Evolutionary conservation across 805 yeast species (phyloP).

Genomic region (Wickerhamiella bombiphila): DNA sequence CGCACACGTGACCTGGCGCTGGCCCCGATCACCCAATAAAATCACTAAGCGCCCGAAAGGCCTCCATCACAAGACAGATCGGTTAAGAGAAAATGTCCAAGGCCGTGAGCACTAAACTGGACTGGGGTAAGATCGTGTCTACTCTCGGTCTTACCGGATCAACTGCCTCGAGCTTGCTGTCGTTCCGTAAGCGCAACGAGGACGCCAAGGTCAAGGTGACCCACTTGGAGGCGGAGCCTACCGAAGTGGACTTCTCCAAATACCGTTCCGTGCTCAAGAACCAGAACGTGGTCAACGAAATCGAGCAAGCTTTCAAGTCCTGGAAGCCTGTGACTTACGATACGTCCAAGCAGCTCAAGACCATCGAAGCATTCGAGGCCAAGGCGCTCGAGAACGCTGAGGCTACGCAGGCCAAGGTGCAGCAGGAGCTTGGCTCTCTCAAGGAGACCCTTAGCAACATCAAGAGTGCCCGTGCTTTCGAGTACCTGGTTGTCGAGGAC

Average conservation of each 20-base stretch:
- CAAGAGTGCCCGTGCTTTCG: conserved; percentile 94
- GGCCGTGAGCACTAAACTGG: conserved; percentile 60
- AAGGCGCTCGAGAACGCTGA: conserved; percentile 93
- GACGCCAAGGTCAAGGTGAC: conserved; percentile 79
- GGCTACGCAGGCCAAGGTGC: conserved; percentile 78
- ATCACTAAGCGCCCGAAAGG: too few relatives aligned
- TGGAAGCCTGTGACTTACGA: conserved; percentile 81
- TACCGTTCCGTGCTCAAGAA: conserved; percentile 76
- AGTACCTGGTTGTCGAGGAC: conserved; percentile 90
- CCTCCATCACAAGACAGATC: too few relatives aligned
- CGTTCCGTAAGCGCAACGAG: conserved; percentile 96
- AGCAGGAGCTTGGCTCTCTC: conserved; percentile 71
- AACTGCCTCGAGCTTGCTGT: conserved; percentile 74
- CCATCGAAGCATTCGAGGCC: conserved; percentile 84
- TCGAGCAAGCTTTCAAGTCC: conserved; percentile 57
- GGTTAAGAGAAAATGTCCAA: conserved; percentile 11
- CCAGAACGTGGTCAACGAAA: conserved; percentile 59
- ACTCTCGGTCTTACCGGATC: conserved; percentile 84
- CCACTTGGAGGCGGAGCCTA: conserved; percentile 56
- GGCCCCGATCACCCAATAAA: too few relatives aligned
- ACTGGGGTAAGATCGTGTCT: conserved; percentile 85
- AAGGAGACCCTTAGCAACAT: conserved; percentile 83
- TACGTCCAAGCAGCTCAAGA: conserved; percentile 75
- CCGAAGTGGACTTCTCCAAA: conserved; percentile 64
- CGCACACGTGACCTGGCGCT: too few relatives aligned